Evolutionary conservation across 2,329 filamentous ascomycete species (phyloP), one percentile per base, ranked within the genome.

Genomic region (Colletotrichum sp.): DNA sequence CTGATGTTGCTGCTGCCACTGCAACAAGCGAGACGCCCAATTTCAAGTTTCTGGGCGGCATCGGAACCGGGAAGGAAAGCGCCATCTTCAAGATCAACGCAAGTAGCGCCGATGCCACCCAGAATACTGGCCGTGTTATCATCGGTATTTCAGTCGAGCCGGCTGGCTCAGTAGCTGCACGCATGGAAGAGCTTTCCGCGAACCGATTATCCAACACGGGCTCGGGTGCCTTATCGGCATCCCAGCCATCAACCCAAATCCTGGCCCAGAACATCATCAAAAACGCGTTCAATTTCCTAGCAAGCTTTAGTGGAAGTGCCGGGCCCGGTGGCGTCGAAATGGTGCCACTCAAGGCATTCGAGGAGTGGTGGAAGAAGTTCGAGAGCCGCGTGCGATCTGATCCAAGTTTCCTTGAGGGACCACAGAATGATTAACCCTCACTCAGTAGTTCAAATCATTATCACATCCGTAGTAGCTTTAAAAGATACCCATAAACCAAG

Each of bases 331-430:
- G 94, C 0, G 91, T 94, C 61, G 96, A 98, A 83, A 94, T 97
- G 14, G 95, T 99, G 28, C 96, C 97, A n/a, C 85, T 99, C 78
- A 97, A 95, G 85, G 95, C 94, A 7, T 99, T 99, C 83, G 94
- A 97, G 85, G 95, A 98, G 74, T 99, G 97, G 97, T 99, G 97
- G 97, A 90, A 89, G 76, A 98, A 98, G 85, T 99, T 99, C 86
- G 96, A 99, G 87, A 91, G 92, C 76, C 93, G 93, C 81, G 90
- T 99, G 52, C 93, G 96, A 80, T 90, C 91, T 78, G 97, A 99
- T 86, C 96, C 97, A 0, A 91, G 92, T 8, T 99, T 99, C 83
- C 87, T 99, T 79, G 96, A 98, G 85, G 91, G 93, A 80, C 83
- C 85, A 62, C 76, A 77, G 32, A 48, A 48, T 21, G 80, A 83